Percentiles rank a stretch among this genome's conserved stretches.
Evolutionary conservation across 2,329 filamentous ascomycete species (phyloP).

Genomic region (Chaetomiaceae sp.): DNA sequence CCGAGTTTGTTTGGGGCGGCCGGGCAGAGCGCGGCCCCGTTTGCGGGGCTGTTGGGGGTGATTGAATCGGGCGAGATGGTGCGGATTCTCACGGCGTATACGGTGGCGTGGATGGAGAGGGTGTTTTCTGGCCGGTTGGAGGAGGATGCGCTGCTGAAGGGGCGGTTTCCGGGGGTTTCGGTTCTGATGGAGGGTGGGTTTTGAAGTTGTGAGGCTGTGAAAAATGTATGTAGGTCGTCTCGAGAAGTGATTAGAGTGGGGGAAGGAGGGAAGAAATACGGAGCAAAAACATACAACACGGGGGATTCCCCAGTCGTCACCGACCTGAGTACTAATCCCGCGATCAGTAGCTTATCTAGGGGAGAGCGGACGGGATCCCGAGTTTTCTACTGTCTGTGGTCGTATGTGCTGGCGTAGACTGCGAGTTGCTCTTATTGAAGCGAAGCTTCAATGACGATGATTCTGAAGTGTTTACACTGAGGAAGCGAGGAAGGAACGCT

Average conservation of each 20-base stretch:
- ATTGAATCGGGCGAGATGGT: background rate
- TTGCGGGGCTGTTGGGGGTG: conserved; percentile 2
- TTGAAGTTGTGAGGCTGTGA: background rate
- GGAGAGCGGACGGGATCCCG: background rate
- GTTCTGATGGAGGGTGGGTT: background rate
- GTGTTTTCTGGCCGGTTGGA: background rate
- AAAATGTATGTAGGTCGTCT: too few species aligned
- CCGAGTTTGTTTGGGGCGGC: conserved; percentile 3
- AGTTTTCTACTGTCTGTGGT: background rate
- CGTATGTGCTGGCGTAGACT: background rate
- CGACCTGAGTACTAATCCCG: background rate
- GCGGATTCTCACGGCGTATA: conserved; percentile 4
- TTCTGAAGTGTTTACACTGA: too few species aligned
- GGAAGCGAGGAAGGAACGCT: too few species aligned
- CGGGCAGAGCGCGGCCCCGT: conserved; percentile 1
- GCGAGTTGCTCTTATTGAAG: too few species aligned
- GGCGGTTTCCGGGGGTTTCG: background rate
- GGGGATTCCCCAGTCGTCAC: background rate
- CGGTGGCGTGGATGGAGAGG: conserved; percentile 5
- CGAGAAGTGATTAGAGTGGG: too few species aligned
- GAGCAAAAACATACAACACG: background rate
- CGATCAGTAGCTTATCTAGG: too few species aligned
- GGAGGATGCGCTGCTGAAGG: background rate
- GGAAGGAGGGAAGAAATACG: background rate
- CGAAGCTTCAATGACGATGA: too few species aligned